Conservation (phyloP, 73 alveolate species). For the Symbiodinium natans region DNA sequence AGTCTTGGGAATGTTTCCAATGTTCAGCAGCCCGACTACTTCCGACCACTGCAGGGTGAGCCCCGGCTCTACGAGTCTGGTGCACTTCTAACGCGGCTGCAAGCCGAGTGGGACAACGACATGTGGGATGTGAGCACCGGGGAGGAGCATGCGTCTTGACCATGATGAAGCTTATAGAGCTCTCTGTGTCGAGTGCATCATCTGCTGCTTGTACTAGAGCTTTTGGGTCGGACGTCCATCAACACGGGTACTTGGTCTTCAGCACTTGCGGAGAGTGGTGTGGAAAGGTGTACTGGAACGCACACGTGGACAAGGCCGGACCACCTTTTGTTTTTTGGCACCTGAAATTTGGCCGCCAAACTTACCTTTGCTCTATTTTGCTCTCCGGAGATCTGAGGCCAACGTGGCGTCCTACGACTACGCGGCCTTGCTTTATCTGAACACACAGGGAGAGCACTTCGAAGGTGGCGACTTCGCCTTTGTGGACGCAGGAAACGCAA, state of each 20-base stretch:
- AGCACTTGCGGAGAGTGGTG: no score
- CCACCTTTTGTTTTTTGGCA: no score
- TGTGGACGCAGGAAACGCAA: not conserved
- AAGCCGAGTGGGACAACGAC: constrained; percentile 2
- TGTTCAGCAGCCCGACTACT: no score
- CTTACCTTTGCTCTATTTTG: no score
- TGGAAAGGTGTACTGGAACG: constrained; percentile 1
- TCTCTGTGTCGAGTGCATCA: not conserved
- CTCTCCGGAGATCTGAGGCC: no score
- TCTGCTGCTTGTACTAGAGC: no score
- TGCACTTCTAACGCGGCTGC: not conserved
- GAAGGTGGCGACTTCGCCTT: not conserved
- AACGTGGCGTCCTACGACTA: not conserved
- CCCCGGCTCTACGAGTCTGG: not conserved
- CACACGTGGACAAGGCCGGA: constrained; percentile 4
- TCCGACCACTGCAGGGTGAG: not conserved
- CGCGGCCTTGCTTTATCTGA: constrained; percentile 4
- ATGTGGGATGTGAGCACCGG: not conserved
- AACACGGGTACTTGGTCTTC: no score
- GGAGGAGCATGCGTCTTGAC: constrained; percentile 7
- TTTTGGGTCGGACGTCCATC: no score
- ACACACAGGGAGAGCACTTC: not conserved
- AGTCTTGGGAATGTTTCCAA: no score
- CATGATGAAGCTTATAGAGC: not conserved
- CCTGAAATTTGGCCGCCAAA: no score